Conservation (phyloP, 2,329 filamentous ascomycete species). For the Tolypocladium tropicale region DNA sequence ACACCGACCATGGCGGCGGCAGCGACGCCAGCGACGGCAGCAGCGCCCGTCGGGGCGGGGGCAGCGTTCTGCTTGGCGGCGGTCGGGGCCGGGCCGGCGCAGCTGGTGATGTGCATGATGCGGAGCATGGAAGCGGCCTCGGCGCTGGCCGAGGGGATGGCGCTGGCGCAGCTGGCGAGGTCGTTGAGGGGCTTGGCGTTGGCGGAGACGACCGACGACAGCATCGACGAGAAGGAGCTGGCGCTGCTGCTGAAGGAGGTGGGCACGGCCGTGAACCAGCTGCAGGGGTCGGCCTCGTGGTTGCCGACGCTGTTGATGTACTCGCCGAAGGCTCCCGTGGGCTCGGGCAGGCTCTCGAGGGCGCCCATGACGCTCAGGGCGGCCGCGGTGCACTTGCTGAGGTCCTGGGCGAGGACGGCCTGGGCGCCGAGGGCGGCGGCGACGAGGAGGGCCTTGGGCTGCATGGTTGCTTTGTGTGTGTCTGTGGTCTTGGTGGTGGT, state of each 20-base stretch:
- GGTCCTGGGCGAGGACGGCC: background rate
- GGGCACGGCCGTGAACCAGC: background rate
- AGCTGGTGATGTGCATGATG: background rate
- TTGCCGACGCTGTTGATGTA: background rate
- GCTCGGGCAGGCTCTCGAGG: background rate
- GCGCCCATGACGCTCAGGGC: background rate
- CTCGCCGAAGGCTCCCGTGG: background rate
- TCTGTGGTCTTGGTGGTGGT: no score
- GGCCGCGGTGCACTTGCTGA: background rate
- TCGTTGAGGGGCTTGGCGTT: background rate
- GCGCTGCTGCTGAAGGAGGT: background rate
- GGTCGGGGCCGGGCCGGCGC: background rate
- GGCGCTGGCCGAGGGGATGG: no score
- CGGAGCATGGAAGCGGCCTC: background rate
- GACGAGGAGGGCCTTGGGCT: background rate
- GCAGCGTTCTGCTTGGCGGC: background rate
- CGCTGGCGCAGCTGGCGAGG: background rate
- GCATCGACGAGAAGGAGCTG: background rate
- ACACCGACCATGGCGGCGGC: background rate
- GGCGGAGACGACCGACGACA: background rate
- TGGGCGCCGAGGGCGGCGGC: background rate
- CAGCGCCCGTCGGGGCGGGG: background rate
- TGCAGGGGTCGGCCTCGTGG: background rate
- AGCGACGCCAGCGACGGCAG: background rate
- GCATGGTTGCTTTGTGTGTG: no score